Evolutionary conservation across 2,329 filamentous ascomycete genomes (phyloP), one percentile per base, ranked within the genome.

Genomic region (Trichoderma harzianum): DNA sequence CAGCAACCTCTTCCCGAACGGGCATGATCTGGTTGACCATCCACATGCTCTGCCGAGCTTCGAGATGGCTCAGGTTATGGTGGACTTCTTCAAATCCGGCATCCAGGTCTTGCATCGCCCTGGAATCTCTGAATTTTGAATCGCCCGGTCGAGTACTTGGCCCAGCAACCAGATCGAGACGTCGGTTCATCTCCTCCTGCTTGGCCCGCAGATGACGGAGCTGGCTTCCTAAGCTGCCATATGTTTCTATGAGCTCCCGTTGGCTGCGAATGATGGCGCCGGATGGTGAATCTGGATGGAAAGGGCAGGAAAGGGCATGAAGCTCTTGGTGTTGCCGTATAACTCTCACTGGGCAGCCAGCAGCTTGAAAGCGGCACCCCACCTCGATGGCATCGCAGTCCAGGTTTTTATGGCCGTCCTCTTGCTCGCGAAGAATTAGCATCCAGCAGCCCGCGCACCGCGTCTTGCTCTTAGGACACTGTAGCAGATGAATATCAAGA

Each of bases 1-100:
- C 89, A 5, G 86, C 85, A n/a, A 91, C 84, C 78, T 90, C 87
- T 72, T 91, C 88, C 71, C 89, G 88, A 73, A 91, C 86, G 8
- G 86, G 88, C 76, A 89, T 84, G 6, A 88, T 86, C 78, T 90
- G 87, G 75, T 89, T 90, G 76, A 90, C 84, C 10, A 89, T 84
- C 84, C 88, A 86, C 79, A 89, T 86, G 36, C 85, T 88, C 76
- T 90, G 88, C 63, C 87, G 85, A 7, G 57, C 57, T 76, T 90
- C 88, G 64, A 89, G 83, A 72, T 90, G 88, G 24, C 85, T 86
- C 47, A 90, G 76, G 55, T 85, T 86, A 70, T 88, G 85, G 65
- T 88, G 86, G 3, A 91, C 79, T 63, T 88, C 85, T 74, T 88
- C 87, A 55, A 90, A 86, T 5, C 82, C 82, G 32, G 81, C 81